Conservation (phyloP, 2,329 filamentous ascomycete genomes). For the Neodidymelliopsis sp. region DNA sequence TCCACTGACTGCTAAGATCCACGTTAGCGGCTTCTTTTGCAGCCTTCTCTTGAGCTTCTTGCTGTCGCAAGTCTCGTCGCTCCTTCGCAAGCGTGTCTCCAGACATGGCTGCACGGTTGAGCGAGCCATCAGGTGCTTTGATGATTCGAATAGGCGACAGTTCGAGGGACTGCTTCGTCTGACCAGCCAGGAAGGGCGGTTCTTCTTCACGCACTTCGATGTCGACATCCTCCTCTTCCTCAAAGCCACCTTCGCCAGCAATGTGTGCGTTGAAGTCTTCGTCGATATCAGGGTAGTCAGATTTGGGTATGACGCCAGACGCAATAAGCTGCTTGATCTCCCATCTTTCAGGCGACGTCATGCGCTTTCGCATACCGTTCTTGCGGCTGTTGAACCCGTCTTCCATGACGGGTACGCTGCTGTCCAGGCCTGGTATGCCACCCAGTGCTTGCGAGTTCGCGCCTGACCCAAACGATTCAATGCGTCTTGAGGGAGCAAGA, state of each 20-base stretch:
- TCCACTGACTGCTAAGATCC: conserved; percentile 90
- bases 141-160: conserved; percentile 95
- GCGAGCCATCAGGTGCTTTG: conserved; percentile 96
- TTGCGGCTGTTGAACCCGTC: conserved; percentile 58
- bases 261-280: conserved; percentile 91
- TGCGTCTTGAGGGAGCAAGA: conserved; percentile 75
- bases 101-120: conserved; percentile 95
- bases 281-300: conserved; percentile 92
- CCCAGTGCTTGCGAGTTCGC: conserved; percentile 88
- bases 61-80: conserved; percentile 84
- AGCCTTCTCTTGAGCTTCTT: conserved; percentile 80
- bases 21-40: conserved; percentile 79
- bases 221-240: conserved; percentile 94
- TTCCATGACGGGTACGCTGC: conserved; percentile 69
- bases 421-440: conserved; percentile 60
- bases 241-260: conserved; percentile 84
- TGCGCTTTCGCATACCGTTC: conserved; percentile 77
- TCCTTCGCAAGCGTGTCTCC: conserved; percentile 90
- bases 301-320: conserved; percentile 89
- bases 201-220: conserved; percentile 97
- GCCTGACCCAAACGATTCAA: conserved; percentile 71
- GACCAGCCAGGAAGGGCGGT: conserved; percentile 91
- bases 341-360: conserved; percentile 97
- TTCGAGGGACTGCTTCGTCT: conserved; percentile 95
- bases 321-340: conserved; percentile 97